phyloP scores from a whole-genome alignment of 2,329 filamentous ascomycete species.

The Nemania sp. region DNA sequence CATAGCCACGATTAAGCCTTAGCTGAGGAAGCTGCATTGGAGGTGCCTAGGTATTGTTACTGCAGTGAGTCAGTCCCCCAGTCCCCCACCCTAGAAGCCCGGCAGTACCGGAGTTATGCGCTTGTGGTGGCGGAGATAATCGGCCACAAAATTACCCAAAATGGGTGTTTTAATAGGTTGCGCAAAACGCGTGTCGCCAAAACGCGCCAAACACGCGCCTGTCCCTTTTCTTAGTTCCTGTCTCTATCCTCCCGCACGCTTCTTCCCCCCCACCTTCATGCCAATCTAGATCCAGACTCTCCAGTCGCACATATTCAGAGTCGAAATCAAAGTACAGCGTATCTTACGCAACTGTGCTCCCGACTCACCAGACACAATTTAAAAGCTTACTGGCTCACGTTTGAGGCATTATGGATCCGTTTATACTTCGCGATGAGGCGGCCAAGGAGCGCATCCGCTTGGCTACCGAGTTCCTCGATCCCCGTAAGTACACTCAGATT shows the following conservation, averaged over 20 bases:
- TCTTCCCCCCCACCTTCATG: background rate
- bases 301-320: background rate
- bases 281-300: no score
- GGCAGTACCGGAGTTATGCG: background rate
- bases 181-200: slow-evolving; percentile 24
- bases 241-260: background rate
- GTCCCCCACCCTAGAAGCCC: no score
- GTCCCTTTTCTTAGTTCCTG: slow-evolving; percentile 11
- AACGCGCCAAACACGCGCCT: slow-evolving; percentile 21
- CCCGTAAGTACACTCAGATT: slow-evolving; percentile 61
- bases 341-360: background rate
- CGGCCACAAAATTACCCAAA: slow-evolving; percentile 14
- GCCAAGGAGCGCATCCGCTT: slow-evolving; percentile 81
- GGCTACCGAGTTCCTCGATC: slow-evolving; percentile 92
- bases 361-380: background rate
- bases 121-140: slow-evolving; percentile 16
- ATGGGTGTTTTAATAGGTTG: slow-evolving; percentile 24
- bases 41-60: no score
- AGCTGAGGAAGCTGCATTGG: no score
- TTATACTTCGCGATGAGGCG: slow-evolving; percentile 81
- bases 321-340: background rate
- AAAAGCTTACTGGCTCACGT: background rate
- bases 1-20: background rate
- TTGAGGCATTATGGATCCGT: slow-evolving; percentile 64
- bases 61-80: no score